Conservation (phyloP, 768 basidiomycete genomes). For the Rubroboletus pulcherrimus region DNA sequence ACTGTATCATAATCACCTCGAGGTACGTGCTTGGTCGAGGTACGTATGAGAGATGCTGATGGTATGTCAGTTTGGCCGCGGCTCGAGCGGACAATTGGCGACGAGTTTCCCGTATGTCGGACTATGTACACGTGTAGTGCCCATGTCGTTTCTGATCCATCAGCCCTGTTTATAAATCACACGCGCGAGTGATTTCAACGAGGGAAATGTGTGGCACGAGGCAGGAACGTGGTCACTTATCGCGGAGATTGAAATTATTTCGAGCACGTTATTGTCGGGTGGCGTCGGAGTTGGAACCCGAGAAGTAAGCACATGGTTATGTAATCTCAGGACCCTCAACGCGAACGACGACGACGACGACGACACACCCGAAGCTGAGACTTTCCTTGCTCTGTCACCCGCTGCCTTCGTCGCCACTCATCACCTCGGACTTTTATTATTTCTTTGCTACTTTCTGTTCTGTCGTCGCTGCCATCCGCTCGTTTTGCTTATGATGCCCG, state of each 20-base stretch:
- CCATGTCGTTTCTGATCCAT: not conserved
- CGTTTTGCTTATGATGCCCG: constrained; percentile 39
- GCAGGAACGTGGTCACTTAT: constrained; percentile 18
- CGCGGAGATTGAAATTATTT: constrained; percentile 12
- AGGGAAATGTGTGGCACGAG: constrained; percentile 11
- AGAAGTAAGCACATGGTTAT: constrained; percentile 20
- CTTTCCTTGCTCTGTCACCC: constrained; percentile 16
- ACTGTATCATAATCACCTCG: constrained; percentile 22
- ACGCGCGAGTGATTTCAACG: constrained; percentile 24
- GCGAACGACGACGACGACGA: constrained; percentile 26
- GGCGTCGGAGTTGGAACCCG: constrained; percentile 17
- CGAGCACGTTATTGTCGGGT: constrained; percentile 1
- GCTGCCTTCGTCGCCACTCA: not conserved
- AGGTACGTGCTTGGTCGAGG: constrained; percentile 7
- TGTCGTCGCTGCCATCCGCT: constrained; percentile 46
- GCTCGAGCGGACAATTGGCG: not conserved
- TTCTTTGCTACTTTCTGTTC: not conserved
- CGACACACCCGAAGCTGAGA: constrained; percentile 15
- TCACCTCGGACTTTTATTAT: constrained; percentile 21
- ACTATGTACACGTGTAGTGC: constrained; percentile 18
- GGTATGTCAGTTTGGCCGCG: not conserved
- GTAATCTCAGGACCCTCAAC: constrained; percentile 14
- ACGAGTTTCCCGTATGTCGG: not conserved
- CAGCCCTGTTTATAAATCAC: constrained; percentile 4
- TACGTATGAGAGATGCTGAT: not conserved